phyloP scores from a whole-genome alignment of 2,329 filamentous ascomycete species.

The Alternaria consortialis region DNA sequence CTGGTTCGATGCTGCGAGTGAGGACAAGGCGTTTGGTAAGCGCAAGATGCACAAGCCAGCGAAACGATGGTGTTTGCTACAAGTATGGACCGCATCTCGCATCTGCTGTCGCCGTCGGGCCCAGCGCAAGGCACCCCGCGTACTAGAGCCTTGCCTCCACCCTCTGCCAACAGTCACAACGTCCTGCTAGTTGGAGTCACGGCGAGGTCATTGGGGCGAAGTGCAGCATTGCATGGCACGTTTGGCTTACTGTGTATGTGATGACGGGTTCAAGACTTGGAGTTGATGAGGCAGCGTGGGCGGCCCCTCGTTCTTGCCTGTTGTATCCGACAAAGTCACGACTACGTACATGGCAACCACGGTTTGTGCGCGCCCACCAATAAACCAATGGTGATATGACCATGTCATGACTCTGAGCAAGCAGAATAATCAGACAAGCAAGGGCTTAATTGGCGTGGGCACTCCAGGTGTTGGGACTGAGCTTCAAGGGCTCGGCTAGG shows the following conservation, averaged over 20 bases:
- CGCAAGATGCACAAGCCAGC: conserved; percentile 14
- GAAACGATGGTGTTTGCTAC: conserved; percentile 24
- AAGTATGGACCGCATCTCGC: conserved; percentile 1
- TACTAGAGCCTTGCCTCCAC: conserved; percentile 1
- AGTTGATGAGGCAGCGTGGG: conserved; percentile 16
- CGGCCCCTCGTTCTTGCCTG: conserved; percentile 19
- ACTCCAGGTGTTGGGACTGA: conserved; percentile 15
- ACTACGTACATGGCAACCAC: not conserved
- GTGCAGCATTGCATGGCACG: conserved; percentile 17
- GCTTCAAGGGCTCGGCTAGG: conserved; percentile 21
- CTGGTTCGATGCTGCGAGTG: conserved; percentile 23
- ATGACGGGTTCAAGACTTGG: conserved; percentile 20
- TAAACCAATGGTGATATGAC: not conserved
- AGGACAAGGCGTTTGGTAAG: conserved; percentile 11
- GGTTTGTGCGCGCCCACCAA: not conserved
- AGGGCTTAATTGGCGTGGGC: not conserved
- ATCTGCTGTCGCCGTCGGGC: not conserved
- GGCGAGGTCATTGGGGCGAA: conserved; percentile 23
- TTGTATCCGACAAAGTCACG: conserved; percentile 8
- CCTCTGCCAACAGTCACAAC: not conserved
- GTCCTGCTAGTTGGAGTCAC: conserved; percentile 20
- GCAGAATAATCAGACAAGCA: not conserved
- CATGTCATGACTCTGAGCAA: not conserved
- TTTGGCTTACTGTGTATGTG: conserved; percentile 25
- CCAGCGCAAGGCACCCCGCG: conserved; percentile 4